These are phyloP conservation scores for Phalaenopsis equestris DNA, from an alignment of 106 monocot genomes.

Conservation along the genomic window DNA sequence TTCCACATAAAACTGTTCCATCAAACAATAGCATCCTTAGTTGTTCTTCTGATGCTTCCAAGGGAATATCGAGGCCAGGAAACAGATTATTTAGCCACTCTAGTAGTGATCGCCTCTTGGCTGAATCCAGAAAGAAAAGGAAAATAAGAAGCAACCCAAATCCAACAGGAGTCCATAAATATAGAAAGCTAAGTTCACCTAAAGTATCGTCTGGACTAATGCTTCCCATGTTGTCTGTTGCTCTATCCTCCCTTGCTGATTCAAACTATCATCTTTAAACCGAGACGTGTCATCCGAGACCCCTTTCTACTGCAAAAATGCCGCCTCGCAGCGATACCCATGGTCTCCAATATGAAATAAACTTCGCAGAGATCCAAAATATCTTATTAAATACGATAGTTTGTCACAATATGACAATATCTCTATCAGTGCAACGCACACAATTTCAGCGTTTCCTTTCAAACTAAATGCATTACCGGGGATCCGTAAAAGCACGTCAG, in stretches of 20 bases:
- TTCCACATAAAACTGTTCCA: constrained; percentile 41
- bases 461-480: not conserved
- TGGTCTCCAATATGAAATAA: not conserved
- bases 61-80: constrained; percentile 40
- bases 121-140: constrained; percentile 13
- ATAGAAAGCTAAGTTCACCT: not conserved
- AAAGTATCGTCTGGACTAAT: not conserved
- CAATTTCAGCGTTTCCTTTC: not conserved
- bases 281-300: not conserved
- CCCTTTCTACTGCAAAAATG: not conserved
- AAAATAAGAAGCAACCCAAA: constrained; percentile 1
- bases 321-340: not conserved
- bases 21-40: constrained; percentile 33
- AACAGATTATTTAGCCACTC: constrained; percentile 58
- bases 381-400: no score
- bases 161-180: not conserved
- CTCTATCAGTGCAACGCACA: not conserved
- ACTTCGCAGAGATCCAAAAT: not conserved
- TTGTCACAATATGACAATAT: no score
- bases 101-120: constrained; percentile 26
- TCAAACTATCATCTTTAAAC: constrained; percentile 3
- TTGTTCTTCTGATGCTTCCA: constrained; percentile 48
- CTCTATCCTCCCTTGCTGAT: not conserved
- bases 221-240: not conserved
- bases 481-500: not conserved